Evolutionary conservation across 1,139 yeast genomes (phyloP), one percentile per base, ranked within the genome.

Genomic region (Tardiomyces depauwii): DNA sequence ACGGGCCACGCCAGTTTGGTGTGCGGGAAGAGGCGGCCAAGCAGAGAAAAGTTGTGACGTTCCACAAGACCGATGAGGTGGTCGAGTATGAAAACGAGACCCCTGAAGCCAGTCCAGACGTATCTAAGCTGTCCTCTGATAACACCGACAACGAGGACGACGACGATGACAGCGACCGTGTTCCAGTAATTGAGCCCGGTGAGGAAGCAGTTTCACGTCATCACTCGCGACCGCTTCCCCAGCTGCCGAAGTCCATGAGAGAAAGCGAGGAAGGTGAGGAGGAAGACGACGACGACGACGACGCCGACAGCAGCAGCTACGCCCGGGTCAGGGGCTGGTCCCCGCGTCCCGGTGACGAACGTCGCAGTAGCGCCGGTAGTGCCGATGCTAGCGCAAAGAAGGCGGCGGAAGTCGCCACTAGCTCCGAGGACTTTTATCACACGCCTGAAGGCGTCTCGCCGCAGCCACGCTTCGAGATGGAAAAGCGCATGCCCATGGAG

Each of bases 61-160:
- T 64, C 45, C 65, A 63, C 50, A 54, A 56, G 33, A 55, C 62
- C 2, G 66, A 63, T 42, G 63, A 71, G 51, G 65, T 71, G 11
- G 60, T 72, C 40, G 71, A 71, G 49, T 72, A 69, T 53, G 72
- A 70, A 41, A 59, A 65, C 21, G 52, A 56, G 27, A 66, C 71
- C 1, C 70, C 72, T 1, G 72, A 71, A 18, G 39, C 62, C 42
- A 61, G 67, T 2, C 65, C 64, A 33, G 59, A 60, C 18, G n/a
- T 18, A 12, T 42, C 33, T 16, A 9, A 13, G 13, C 13, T n/a
- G 30, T 32, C 33, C 19, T 38, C 10, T n/a, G 18, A 13, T 3
- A 21, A 23, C 4, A 18, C 25, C 11, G 16, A 23, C 18, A 11
- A 3, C 16, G 41, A 19, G 16, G 13, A 51, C 18, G 54, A 52